phyloP scores from a whole-genome alignment of 2,329 filamentous ascomycete species.

The Ophiognomonia clavigignenti-juglandacearum region DNA sequence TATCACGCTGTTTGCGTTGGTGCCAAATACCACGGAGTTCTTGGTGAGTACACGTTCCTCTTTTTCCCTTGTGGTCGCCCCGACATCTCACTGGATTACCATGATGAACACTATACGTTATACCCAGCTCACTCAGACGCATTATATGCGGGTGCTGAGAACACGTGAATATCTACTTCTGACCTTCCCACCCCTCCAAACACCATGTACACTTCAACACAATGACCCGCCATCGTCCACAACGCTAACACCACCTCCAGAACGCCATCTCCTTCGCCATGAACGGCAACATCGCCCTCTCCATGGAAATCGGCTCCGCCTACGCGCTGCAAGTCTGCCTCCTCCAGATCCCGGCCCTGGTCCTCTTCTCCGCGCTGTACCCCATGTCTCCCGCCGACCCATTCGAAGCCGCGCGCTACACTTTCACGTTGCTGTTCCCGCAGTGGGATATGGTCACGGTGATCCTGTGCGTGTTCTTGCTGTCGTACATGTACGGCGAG shows the following conservation, averaged over 20 bases:
- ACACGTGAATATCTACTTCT: slow-evolving; percentile 14
- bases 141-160: slow-evolving; percentile 6
- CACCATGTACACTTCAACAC: not conserved
- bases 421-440: slow-evolving; percentile 86
- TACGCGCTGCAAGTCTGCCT: slow-evolving; percentile 96
- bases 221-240: not conserved
- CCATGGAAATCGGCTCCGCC: slow-evolving; percentile 97
- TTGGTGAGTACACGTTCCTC: slow-evolving; percentile 53
- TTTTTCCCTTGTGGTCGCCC: not conserved
- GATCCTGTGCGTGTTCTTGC: slow-evolving; percentile 89
- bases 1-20: slow-evolving; percentile 92
- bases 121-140: slow-evolving; percentile 16
- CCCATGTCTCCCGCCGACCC: slow-evolving; percentile 36
- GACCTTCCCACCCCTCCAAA: slow-evolving; percentile 9
- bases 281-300: slow-evolving; percentile 98
- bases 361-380: slow-evolving; percentile 82
- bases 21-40: slow-evolving; percentile 98
- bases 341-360: slow-evolving; percentile 86
- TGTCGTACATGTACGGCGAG: slow-evolving; percentile 97
- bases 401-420: slow-evolving; percentile 50
- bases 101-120: slow-evolving; percentile 17
- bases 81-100: not conserved
- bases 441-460: slow-evolving; percentile 99
- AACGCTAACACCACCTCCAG: slow-evolving; percentile 32
- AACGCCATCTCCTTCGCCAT: slow-evolving; percentile 99